Evolutionary conservation across 768 basidiomycete species (phyloP).

Genomic region (Neoboletus brunneissimus): DNA sequence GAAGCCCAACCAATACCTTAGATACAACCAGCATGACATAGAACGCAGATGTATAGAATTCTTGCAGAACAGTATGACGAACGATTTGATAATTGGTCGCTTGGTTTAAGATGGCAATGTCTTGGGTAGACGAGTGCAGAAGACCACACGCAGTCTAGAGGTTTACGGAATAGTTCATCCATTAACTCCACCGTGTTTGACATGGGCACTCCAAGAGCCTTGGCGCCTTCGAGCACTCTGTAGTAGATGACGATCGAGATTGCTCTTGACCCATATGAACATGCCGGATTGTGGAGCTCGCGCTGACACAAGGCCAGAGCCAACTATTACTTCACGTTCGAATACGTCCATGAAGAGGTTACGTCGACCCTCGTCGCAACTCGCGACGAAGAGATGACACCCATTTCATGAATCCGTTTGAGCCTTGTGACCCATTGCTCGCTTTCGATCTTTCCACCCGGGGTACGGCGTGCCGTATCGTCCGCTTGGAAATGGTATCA

Average conservation of each 20-base stretch:
- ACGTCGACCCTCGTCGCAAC: slow-evolving; percentile 45
- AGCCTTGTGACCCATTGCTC: too few species aligned
- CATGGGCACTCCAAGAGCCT: slow-evolving; percentile 15
- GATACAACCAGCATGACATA: not conserved
- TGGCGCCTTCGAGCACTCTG: slow-evolving; percentile 19
- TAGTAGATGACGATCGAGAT: slow-evolving; percentile 44
- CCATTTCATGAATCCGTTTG: slow-evolving; percentile 46
- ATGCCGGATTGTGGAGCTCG: slow-evolving; percentile 44
- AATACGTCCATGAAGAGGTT: slow-evolving; percentile 46
- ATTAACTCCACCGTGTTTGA: slow-evolving; percentile 47
- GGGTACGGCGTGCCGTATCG: slow-evolving; percentile 45
- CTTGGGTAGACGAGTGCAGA: not conserved
- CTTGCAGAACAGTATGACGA: not conserved
- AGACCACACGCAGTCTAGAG: slow-evolving; percentile 31
- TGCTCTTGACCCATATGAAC: slow-evolving; percentile 54
- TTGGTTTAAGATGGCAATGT: not conserved
- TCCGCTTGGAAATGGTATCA: slow-evolving; percentile 54
- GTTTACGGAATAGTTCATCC: slow-evolving; percentile 45
- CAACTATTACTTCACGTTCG: slow-evolving; percentile 35
- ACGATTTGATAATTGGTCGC: not conserved
- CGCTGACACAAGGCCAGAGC: slow-evolving; percentile 34
- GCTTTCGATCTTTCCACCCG: not conserved
- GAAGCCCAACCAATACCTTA: not conserved
- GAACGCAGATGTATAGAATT: not conserved
- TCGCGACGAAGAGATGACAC: slow-evolving; percentile 43